Evolutionary conservation across 495 filamentous ascomycete genomes (phyloP).

Genomic region (Penicillium subrubescens): DNA sequence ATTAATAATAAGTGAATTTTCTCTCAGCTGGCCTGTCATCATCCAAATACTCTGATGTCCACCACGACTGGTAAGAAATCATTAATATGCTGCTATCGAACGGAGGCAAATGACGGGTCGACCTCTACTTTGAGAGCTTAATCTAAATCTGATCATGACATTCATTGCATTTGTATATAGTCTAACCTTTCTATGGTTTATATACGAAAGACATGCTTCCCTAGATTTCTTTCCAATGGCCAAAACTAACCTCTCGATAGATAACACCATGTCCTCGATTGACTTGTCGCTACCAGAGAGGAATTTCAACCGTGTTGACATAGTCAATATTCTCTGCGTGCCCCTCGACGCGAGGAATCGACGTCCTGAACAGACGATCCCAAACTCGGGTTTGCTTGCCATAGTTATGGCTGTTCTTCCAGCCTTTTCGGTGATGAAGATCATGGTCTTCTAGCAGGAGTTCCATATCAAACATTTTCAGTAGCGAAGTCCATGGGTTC

Average conservation of each 20-base stretch:
- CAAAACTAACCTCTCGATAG: background rate
- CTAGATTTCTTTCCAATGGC: background rate
- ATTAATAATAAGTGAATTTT: too few species aligned
- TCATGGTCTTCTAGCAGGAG: conserved; percentile 37
- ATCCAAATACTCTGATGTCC: too few species aligned
- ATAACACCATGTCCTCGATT: background rate
- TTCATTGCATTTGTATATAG: background rate
- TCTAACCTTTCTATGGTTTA: background rate
- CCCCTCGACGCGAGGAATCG: conserved; percentile 30
- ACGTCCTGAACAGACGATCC: conserved; percentile 34
- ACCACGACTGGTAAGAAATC: too few species aligned
- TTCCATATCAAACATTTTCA: conserved; percentile 30
- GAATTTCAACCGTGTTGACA: conserved; percentile 27
- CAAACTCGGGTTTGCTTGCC: conserved; percentile 31
- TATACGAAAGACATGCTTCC: background rate
- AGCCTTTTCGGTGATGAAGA: conserved; percentile 35
- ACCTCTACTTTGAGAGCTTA: background rate
- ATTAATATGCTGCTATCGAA: too few species aligned
- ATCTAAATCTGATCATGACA: background rate
- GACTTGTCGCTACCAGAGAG: conserved; percentile 8
- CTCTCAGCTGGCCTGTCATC: too few species aligned
- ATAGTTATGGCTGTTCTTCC: conserved; percentile 22
- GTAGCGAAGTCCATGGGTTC: conserved; percentile 30
- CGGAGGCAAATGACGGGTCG: too few species aligned
- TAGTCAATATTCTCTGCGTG: conserved; percentile 32